Conservation (phyloP, 345 rosid genomes). For the Sisymbrium irio region DNA sequence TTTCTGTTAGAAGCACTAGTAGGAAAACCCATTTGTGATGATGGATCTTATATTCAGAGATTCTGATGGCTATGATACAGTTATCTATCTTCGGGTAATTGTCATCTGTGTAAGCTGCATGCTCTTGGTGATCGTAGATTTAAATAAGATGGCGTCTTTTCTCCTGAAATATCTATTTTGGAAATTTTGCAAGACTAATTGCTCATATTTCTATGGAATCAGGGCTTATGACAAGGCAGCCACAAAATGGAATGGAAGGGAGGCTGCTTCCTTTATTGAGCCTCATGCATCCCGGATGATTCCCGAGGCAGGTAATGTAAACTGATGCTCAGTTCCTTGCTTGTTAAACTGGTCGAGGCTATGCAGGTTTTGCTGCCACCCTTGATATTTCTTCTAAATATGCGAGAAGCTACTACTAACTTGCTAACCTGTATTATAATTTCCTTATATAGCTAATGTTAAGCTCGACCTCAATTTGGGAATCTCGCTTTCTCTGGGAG, state of each 20-base stretch:
- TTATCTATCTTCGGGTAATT: constrained; percentile 38
- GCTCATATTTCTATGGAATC: constrained; percentile 45
- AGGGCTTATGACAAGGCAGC: constrained; percentile 80
- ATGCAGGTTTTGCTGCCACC: background rate
- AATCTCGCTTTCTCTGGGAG: constrained; percentile 56
- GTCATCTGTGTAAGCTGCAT: constrained; percentile 28
- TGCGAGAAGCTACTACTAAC: constrained; percentile 12
- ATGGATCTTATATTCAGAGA: background rate
- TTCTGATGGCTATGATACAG: background rate
- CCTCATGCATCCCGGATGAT: constrained; percentile 62
- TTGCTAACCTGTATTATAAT: background rate
- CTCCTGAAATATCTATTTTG: constrained; percentile 40
- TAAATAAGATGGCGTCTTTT: background rate
- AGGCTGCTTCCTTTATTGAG: constrained; percentile 84
- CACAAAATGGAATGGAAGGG: constrained; percentile 71
- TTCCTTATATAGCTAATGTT: constrained; percentile 25
- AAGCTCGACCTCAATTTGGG: constrained; percentile 85
- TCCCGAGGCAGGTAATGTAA: constrained; percentile 46
- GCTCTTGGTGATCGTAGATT: background rate
- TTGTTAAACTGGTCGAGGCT: constrained; percentile 6
- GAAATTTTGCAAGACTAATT: constrained; percentile 27
- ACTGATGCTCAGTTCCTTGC: constrained; percentile 36
- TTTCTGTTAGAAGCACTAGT: constrained; percentile 54
- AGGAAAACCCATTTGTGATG: constrained; percentile 16
- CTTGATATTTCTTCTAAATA: background rate